Evolutionary conservation across 352 stramenopile species (phyloP), one percentile per base, ranked within the genome.

Genomic region (Globisporangium parvum): DNA sequence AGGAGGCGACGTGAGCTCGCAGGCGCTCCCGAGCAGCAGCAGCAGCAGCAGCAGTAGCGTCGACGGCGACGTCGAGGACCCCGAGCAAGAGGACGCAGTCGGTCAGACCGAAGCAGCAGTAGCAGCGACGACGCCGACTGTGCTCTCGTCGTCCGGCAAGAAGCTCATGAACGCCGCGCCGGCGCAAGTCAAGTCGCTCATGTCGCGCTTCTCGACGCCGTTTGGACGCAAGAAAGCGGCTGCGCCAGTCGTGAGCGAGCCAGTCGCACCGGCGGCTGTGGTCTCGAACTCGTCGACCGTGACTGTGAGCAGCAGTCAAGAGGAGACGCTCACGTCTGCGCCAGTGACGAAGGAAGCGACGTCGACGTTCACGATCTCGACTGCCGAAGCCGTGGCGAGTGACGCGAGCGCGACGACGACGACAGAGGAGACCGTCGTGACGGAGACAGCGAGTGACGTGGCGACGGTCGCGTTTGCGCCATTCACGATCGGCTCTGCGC

Each of bases 111-210:
- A 46, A 14, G 23, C 44, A 21, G 35, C 48, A 1, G 6, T 28
- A 2, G 48, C 39, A 10, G 33, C 55, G 0, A 31, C 55, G 20
- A 10, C 47, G 0, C 18, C 26, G 3, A 45, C 45, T 6, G 49
- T 41, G 41, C 23, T 62, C 33, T 62, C 56, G 39, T 31, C 48
- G 20, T 62, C 56, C 0, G 48, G 49, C 17, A 62, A 62, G 49
- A 62, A 62, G 49, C 56, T 62, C 41, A 62, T 62, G 56, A 62
- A 55, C 48, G 56, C 56, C 11, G 49, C 56, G 18, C 56, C 56
- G 1, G 56, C 56, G 56, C 56, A 57, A 18, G 56, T 56, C 31
- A 62, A 62, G 33, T 62, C 56, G 41, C 56, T 62, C 41, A 62
- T 62, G 56, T 62, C 56, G 48, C 56, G 56, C 48, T 62, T 62